These are phyloP conservation scores for Talaromyces liani DNA, from an alignment of 495 filamentous ascomycete genomes.

Conservation along the genomic window DNA sequence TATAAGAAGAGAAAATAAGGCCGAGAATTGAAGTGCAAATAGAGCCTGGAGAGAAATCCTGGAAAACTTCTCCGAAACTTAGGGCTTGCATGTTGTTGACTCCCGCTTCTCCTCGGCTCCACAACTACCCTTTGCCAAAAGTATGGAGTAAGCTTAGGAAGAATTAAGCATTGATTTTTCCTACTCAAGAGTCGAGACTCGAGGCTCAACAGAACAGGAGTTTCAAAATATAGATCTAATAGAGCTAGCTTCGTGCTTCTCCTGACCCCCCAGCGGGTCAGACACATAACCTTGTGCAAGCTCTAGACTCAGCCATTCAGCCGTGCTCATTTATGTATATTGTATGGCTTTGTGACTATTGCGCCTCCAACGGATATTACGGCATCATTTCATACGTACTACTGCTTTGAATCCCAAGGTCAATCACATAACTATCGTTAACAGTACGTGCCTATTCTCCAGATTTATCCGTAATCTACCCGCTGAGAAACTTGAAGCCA, in stretches of 20 bases:
- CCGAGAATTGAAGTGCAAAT: background rate
- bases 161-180: background rate
- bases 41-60: background rate
- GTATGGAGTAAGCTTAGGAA: background rate
- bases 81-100: background rate
- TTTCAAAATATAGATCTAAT: background rate
- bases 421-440: background rate
- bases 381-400: background rate
- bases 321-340: background rate
- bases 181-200: no score
- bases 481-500: background rate
- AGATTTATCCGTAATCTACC: background rate
- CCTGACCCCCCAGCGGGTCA: background rate
- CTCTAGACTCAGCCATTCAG: background rate
- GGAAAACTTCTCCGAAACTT: background rate
- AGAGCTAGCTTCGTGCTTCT: background rate
- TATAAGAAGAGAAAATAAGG: no score
- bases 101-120: background rate
- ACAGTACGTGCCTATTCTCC: background rate
- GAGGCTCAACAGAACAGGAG: background rate
- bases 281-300: background rate
- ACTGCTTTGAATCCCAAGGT: background rate
- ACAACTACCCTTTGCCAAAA: background rate
- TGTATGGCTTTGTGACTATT: background rate
- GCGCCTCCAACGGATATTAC: background rate